These are phyloP conservation scores for Globisporangium viniferum DNA, from an alignment of 352 stramenopile genomes.

Conservation along the genomic window DNA sequence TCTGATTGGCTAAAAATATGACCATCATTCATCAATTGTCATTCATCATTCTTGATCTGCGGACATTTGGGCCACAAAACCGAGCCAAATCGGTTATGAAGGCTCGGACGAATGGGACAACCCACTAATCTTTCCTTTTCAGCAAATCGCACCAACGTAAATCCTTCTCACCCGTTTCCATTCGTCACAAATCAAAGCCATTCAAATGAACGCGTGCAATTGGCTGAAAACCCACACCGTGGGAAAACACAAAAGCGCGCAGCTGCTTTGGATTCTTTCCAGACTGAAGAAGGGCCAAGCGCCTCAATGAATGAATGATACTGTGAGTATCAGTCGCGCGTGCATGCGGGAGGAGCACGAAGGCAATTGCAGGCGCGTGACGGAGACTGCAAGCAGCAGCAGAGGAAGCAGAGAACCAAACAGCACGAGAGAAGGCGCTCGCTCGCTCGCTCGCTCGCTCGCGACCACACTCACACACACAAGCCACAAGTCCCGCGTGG, in stretches of 20 bases:
- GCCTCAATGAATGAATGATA: constrained; percentile 1
- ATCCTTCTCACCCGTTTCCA: neutral
- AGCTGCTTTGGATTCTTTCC: constrained; percentile 8
- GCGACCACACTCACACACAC: neutral
- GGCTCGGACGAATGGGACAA: neutral
- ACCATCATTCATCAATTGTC: too few relatives aligned
- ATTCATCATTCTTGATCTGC: too few relatives aligned
- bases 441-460: neutral
- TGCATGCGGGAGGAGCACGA: neutral
- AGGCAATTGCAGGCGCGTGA: neutral
- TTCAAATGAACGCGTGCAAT: neutral
- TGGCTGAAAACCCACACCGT: neutral
- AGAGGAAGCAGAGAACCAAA: neutral
- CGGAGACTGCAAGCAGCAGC: neutral
- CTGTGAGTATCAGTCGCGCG: neutral
- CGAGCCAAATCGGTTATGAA: too few relatives aligned
- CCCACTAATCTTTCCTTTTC: neutral
- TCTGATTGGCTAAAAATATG: neutral
- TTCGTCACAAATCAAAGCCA: neutral
- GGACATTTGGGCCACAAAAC: too few relatives aligned
- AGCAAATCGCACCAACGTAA: neutral
- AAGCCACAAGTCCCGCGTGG: too few relatives aligned
- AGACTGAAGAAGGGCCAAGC: constrained; percentile 1
- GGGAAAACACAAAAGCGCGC: neutral
- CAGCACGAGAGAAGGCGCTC: neutral